These are phyloP conservation scores for Drechslerella stenobrocha DNA, from an alignment of 2,329 filamentous ascomycete genomes.

Conservation along the genomic window DNA sequence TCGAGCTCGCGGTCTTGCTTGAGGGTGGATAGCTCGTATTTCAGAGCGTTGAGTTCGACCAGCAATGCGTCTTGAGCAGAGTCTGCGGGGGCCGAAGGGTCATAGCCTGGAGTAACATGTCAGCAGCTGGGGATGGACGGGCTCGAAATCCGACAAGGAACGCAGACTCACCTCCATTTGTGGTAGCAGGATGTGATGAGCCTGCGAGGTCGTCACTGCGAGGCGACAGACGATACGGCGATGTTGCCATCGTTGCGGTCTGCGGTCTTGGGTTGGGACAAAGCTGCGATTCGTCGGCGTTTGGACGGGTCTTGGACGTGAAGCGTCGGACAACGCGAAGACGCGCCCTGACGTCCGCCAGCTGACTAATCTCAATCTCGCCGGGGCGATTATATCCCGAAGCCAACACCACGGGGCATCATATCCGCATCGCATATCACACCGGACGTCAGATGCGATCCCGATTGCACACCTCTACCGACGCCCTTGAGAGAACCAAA, in stretches of 20 bases:
- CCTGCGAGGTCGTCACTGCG: not conserved
- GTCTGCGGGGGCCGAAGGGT: conserved; percentile 7
- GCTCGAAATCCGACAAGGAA: not conserved
- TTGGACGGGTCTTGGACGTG: no score
- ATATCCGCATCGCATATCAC: no score
- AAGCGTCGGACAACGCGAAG: no score
- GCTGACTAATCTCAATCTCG: no score
- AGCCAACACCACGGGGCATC: no score
- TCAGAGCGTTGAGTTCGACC: conserved; percentile 76
- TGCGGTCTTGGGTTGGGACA: not conserved
- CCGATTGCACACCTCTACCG: no score
- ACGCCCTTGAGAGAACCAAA: no score
- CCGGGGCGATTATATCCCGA: no score
- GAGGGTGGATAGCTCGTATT: conserved; percentile 81
- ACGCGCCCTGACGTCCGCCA: no score
- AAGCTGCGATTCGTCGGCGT: not conserved
- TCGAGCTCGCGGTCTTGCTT: conserved; percentile 86
- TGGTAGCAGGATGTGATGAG: not conserved
- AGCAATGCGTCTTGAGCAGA: conserved; percentile 30
- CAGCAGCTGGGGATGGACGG: conserved; percentile 6
- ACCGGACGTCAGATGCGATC: no score
- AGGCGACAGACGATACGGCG: not conserved
- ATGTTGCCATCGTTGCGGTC: not conserved
- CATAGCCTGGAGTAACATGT: conserved; percentile 11
- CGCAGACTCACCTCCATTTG: not conserved